Evolutionary conservation across 2,329 filamentous ascomycete species (phyloP).

Genomic region (Colletotrichum kahawae): DNA sequence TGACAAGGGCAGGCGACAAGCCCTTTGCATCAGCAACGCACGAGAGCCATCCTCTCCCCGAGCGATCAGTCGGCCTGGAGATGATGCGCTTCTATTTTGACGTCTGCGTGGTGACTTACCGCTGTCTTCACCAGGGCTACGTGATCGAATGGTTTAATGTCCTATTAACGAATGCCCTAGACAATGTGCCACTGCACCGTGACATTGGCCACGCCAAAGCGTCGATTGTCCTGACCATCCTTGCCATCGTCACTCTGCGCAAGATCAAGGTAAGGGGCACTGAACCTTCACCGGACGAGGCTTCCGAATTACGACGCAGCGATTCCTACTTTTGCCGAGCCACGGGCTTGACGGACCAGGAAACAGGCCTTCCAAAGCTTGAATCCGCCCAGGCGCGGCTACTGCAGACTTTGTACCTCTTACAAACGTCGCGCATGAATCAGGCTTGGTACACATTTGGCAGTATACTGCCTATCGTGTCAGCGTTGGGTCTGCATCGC

Average conservation of each 20-base stretch:
- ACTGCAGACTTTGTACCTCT: constrained; percentile 62
- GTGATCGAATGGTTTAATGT: constrained; percentile 52
- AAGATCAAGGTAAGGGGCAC: constrained; percentile 39
- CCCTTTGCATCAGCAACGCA: constrained; percentile 27
- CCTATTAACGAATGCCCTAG: constrained; percentile 40
- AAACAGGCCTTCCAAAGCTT: constrained; percentile 57
- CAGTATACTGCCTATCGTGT: constrained; percentile 57
- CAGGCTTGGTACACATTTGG: constrained; percentile 68
- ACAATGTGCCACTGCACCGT: constrained; percentile 38
- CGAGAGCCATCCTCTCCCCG: constrained; percentile 22
- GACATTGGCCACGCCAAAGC: constrained; percentile 49
- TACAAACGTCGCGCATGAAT: constrained; percentile 64
- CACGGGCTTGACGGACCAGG: constrained; percentile 39
- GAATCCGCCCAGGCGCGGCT: constrained; percentile 64
- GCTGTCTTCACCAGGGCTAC: constrained; percentile 58
- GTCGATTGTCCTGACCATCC: constrained; percentile 50
- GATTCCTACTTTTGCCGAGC: constrained; percentile 30
- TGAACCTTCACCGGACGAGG: not conserved
- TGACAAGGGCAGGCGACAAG: constrained; percentile 32
- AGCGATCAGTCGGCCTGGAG: constrained; percentile 18
- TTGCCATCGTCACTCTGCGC: constrained; percentile 53
- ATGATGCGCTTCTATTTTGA: constrained; percentile 57
- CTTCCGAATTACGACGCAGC: constrained; percentile 22
- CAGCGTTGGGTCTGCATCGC: constrained; percentile 41
- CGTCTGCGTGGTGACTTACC: constrained; percentile 62